Base-by-base conservation (phyloP, 305 asterid species). In the Fraxinus xanthoxyloides region DNA sequence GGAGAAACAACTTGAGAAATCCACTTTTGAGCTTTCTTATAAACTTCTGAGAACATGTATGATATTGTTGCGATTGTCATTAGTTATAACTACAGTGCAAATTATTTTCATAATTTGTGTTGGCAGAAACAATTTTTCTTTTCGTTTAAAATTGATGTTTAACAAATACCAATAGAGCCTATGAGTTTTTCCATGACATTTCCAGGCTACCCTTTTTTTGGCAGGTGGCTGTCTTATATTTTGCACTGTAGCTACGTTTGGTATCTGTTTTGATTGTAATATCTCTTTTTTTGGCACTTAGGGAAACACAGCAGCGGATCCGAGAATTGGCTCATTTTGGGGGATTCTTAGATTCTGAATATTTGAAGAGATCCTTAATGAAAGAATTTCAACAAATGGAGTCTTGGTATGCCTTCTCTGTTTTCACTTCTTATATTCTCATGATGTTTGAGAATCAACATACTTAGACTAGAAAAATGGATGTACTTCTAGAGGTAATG, bases 371-470 rank as follows among this genome's bases (percentile, higher is more conserved):
- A 88, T 90, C 99, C 75, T 87, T 96, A 82, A 90, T 92, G 65
- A 87, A 89, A 85, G 98, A 90, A 88, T 96, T 92, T 87, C 95
- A 82, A 85, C 95, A 91, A 85, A 84, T 93, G 93, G 90, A 90
- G 85, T 86, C 87, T 81, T 88, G 98, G 99, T 95, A 87, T 81
- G 79, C 43, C 79, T 77, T 82, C n/a, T 15, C 43, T 31, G 61
- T 72, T 81, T 32, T 77, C 75, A 82, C 80, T 79, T 40, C 54
- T 82, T 40, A 76, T 74, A 32, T 82, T 84, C 67, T 46, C 84
- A 48, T 78, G 77, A 82, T 77, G 63, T 65, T 26, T 28, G 35
- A 65, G 73, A 26, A 24, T 63, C 21, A 65, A 28, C 73, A 65
- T 26, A 65, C 19, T 3, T 65, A 65, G 36, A 65, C 73, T 26